Percentiles rank a stretch among this genome's conserved stretches.
These are phyloP conservation scores for Rhizopus delemar DNA, from an alignment of 371 early-diverging fungal species.

Conservation along the genomic window DNA sequence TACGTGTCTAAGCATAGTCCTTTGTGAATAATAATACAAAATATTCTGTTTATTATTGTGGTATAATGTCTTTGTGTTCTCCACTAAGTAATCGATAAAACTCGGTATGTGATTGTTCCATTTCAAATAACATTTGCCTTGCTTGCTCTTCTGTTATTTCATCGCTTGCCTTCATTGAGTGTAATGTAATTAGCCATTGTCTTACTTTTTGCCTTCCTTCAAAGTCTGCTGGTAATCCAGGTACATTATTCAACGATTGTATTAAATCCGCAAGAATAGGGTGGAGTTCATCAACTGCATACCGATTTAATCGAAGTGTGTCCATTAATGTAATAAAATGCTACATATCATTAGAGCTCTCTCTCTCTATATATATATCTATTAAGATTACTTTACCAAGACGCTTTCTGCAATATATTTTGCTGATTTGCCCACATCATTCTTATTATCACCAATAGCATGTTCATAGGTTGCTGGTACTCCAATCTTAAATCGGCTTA, in stretches of 20 bases:
- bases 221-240: slow-evolving; percentile 78
- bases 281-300: slow-evolving; percentile 91
- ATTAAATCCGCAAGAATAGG: slow-evolving; percentile 89
- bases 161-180: slow-evolving; percentile 90
- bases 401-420: slow-evolving; percentile 89
- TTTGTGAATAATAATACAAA: too few relatives aligned
- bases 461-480: slow-evolving; percentile 90
- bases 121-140: slow-evolving; percentile 91
- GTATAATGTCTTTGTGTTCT: slow-evolving; percentile 31
- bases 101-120: slow-evolving; percentile 75
- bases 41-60: not conserved
- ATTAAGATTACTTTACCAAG: slow-evolving; percentile 44
- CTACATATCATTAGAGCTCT: slow-evolving; percentile 26
- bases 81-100: slow-evolving; percentile 65
- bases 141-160: slow-evolving; percentile 85
- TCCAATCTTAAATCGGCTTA: slow-evolving; percentile 79
- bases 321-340: slow-evolving; percentile 94
- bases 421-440: slow-evolving; percentile 57
- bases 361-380: slow-evolving; percentile 11
- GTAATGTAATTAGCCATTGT: slow-evolving; percentile 88
- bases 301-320: slow-evolving; percentile 79
- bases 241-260: slow-evolving; percentile 82
- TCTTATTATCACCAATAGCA: slow-evolving; percentile 60
- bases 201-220: slow-evolving; percentile 80
- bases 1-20: too few relatives aligned